These are phyloP conservation scores for Aspergillus arachidicola DNA, from an alignment of 2,329 filamentous ascomycete species.

Conservation along the genomic window DNA sequence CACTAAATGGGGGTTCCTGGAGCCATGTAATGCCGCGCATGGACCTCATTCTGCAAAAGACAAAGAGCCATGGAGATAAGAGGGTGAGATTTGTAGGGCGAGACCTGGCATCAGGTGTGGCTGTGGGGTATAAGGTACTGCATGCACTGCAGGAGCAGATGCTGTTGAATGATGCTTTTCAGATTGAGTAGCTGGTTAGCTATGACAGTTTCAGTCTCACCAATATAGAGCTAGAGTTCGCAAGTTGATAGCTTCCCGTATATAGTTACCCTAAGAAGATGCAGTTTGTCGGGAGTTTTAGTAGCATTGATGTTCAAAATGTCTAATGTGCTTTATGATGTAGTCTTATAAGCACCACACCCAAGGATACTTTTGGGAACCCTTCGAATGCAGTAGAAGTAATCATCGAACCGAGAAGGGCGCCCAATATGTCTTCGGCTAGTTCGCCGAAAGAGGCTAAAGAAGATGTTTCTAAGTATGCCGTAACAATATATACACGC, in stretches of 20 bases:
- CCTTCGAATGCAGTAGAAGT: neutral
- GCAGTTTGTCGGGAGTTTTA: neutral
- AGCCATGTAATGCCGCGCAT: neutral
- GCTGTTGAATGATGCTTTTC: slow-evolving; percentile 2
- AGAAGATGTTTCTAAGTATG: neutral
- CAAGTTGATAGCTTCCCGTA: neutral
- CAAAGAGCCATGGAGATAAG: neutral
- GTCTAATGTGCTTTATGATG: neutral
- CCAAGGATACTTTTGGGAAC: neutral
- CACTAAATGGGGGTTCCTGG: slow-evolving; percentile 3
- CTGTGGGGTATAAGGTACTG: neutral
- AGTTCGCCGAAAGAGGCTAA: neutral
- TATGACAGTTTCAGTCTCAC: neutral
- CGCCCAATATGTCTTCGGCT: neutral
- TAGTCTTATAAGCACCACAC: neutral
- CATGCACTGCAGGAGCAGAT: neutral
- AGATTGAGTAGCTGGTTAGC: neutral
- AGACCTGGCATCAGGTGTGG: neutral
- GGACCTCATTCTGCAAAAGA: neutral
- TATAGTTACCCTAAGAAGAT: neutral
- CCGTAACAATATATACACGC: neutral
- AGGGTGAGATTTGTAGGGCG: neutral
- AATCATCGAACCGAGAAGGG: neutral
- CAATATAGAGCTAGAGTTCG: neutral
- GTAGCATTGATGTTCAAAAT: neutral